Base-by-base conservation (phyloP, 2,329 filamentous ascomycete genomes). In the Gnomoniopsis smithogilvyi region DNA sequence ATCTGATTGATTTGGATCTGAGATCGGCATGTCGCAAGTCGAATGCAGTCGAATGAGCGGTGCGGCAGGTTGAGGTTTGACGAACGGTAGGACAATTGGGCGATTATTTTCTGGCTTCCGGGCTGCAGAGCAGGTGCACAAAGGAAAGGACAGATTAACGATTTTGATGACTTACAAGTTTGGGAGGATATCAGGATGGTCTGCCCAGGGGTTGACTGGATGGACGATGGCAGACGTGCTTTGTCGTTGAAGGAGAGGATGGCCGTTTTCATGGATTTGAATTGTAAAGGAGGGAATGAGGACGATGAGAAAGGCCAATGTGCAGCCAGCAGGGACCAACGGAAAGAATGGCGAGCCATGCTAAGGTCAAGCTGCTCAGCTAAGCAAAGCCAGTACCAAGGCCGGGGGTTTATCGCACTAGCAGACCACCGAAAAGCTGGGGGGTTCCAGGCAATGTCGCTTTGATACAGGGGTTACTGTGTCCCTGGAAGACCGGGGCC, bases 121-220 rank as follows among this genome's bases (percentile, higher is more conserved):
- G 53, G 60, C 50, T 57, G 57, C 57, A 51, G 53, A 51, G 47
- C 45, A 49, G 26, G 49, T 48, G 47, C 53, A 60, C 51, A 59
- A 48, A 45, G 48, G 22, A 49, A 21, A n/a, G 54, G 22, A 33
- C 2, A 45, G 12, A 56, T 45, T 36, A 51, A 54, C 48, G 58
- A 59, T 33, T 21, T 51, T 43, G 54, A 26, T 53, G n/a, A 68
- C 66, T 66, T 66, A 68, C 66, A 63, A 56, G 45, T 48, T 51
- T 49, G 51, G 51, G 48, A 59, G 50, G 34, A 43, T 43, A 51
- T 36, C n/a, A 52, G 49, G 45, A 26, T 24, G 14, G 11, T 11
- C 11, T 47, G 22, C n/a, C 12, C n/a, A 15, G 24, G 19, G 12
- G n/a, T 3, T 7, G 38, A 15, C 17, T 17, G 46, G 34, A 22